Conservation (phyloP, 2,329 filamentous ascomycete genomes). For the Venturia asperata region DNA sequence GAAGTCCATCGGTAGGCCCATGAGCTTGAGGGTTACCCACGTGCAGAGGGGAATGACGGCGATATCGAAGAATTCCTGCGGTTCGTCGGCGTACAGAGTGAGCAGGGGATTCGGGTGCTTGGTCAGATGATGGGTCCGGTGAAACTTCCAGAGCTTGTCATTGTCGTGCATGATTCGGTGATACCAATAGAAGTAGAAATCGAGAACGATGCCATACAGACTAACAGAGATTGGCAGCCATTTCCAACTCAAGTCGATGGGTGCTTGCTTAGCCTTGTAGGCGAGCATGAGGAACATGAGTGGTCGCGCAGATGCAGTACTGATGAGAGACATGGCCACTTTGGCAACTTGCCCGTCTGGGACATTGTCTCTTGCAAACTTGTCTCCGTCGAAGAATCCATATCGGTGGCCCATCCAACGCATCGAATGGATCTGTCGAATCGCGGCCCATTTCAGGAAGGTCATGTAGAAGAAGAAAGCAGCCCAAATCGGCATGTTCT, state of each 20-base stretch:
- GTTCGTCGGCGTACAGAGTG: conserved; percentile 37
- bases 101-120: conserved; percentile 41
- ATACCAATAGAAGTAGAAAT: conserved; percentile 43
- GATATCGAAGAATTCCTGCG: conserved; percentile 40
- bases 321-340: conserved; percentile 30
- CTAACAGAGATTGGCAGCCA: conserved; percentile 36
- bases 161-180: conserved; percentile 31
- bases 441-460: conserved; percentile 35
- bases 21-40: conserved; percentile 32
- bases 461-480: conserved; percentile 35
- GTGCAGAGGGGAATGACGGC: conserved; percentile 37
- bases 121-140: conserved; percentile 41
- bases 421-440: conserved; percentile 35
- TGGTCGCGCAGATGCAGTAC: conserved; percentile 31
- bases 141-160: conserved; percentile 37
- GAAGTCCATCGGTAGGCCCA: conserved; percentile 40
- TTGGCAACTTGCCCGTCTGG: conserved; percentile 31
- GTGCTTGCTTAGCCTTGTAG: conserved; percentile 25
- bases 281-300: conserved; percentile 32
- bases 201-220: conserved; percentile 38
- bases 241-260: conserved; percentile 28
- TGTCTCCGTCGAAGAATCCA: conserved; percentile 41
- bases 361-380: conserved; percentile 38
- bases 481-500: conserved; percentile 28
- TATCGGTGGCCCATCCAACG: conserved; percentile 34